Base-by-base conservation (phyloP, 1,284 basidiomycete genomes). In the Ustilago loliicola region DNA sequence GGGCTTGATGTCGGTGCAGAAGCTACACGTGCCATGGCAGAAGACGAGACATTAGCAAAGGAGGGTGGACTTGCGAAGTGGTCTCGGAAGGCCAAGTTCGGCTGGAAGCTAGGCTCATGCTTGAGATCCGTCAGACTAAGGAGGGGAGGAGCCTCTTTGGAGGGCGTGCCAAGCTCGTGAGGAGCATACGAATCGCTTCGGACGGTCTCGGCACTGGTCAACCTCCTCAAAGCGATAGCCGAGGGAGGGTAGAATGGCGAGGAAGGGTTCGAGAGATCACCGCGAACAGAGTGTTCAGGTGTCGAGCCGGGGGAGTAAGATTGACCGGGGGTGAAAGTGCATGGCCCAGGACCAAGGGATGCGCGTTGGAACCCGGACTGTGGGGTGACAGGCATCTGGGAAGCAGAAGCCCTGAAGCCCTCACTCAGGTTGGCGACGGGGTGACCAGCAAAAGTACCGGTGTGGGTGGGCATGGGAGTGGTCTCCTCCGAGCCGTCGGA, bases 391-490 rank as follows among this genome's bases (percentile, higher is more conserved):
- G 72, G 77, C 54, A 69, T 42, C 47, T 67, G 65, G n/a, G 68
- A 63, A 23, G 62, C 62, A n/a, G 42, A 45, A 9, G 62, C 62
- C 11, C 66, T 58, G 68, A 78, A 74, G 32, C 72, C 68, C 10
- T 71, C 72, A 34, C 76, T 72, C 40, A 80, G 72, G 60, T 66
- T 71, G 59, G 21, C 51, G 5, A 74, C 52, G 10, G 68, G 21
- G 45, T 77, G 76, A 38, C 80, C 80, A 1, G 61, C 57, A 36
- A 82, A 81, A 10, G 66, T 72, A 42, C 77, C 69, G 0, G 64
- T 70, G 30, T 69, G 72, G 6, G 70, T 63, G 3, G 79, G 80
- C 80, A 82, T 80, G 32, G 79, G 80, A 8, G 77, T 80, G 1
- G 68, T 69, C 57, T 80, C 79, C 45, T 79, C 72, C 10, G 71